A percentile compares a stretch with the other conserved stretches of the same genome.
These are phyloP conservation scores for Papiliotrema fonsecae DNA, from an alignment of 1,284 basidiomycete genomes.

Conservation along the genomic window DNA sequence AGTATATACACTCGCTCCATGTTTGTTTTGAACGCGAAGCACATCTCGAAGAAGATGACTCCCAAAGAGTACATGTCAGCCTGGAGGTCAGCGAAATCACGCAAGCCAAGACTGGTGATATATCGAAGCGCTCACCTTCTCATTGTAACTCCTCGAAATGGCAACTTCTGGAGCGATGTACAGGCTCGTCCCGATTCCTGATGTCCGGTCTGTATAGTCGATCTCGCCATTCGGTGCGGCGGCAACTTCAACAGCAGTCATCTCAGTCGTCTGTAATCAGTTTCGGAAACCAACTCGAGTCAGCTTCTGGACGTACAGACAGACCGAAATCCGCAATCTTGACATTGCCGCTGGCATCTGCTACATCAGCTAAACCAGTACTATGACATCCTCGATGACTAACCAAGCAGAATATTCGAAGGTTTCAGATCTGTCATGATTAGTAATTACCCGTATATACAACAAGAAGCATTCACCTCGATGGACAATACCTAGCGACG, in stretches of 20 bases:
- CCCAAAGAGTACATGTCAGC: constrained; percentile 95
- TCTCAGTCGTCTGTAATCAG: constrained; percentile 62
- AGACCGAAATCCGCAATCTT: constrained; percentile 95
- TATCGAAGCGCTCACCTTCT: constrained; percentile 24
- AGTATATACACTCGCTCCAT: constrained; percentile 82
- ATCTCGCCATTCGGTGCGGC: constrained; percentile 36
- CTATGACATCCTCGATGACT: constrained; percentile 13
- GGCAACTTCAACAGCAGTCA: constrained; percentile 64
- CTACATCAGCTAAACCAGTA: not conserved
- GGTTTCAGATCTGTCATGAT: constrained; percentile 67
- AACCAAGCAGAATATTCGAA: constrained; percentile 86
- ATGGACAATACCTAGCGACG: constrained; percentile 82
- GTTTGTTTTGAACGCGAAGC: constrained; percentile 77
- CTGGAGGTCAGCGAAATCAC: constrained; percentile 45
- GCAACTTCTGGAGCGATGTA: constrained; percentile 87
- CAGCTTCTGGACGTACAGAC: constrained; percentile 19
- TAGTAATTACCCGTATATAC: no score
- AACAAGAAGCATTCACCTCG: constrained; percentile 44
- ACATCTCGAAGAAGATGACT: constrained; percentile 98
- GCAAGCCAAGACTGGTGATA: no score
- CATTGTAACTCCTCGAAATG: constrained; percentile 48
- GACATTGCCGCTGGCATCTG: constrained; percentile 81
- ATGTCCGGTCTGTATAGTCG: constrained; percentile 22
- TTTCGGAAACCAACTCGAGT: constrained; percentile 6
- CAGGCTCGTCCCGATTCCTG: constrained; percentile 83